Evolutionary conservation across 768 basidiomycete species (phyloP).

Genomic region (Pholiota microspora): DNA sequence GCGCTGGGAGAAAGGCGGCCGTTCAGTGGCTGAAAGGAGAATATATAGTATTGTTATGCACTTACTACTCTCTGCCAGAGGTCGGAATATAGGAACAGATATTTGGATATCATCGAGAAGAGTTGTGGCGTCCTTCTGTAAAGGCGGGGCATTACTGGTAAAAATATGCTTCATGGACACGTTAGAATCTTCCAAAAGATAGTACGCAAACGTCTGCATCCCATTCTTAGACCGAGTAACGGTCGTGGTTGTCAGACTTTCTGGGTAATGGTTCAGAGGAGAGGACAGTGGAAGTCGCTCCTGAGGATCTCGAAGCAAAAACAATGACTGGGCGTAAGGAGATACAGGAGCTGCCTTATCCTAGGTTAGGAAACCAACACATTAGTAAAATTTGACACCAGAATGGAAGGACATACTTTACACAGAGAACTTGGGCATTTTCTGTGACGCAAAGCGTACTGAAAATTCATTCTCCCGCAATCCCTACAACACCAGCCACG

Average conservation of each 20-base stretch:
- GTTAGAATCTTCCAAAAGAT: slow-evolving; percentile 12
- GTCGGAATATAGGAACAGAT: slow-evolving; percentile 27
- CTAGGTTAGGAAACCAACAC: slow-evolving; percentile 7
- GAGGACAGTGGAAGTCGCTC: slow-evolving; percentile 27
- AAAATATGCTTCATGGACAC: slow-evolving; percentile 41
- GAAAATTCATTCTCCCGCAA: slow-evolving; percentile 50
- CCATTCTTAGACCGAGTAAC: slow-evolving; percentile 26
- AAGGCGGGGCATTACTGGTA: slow-evolving; percentile 39
- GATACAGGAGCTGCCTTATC: slow-evolving; percentile 12
- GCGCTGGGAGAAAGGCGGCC: slow-evolving; percentile 18
- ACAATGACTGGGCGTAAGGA: slow-evolving; percentile 28
- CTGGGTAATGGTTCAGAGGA: slow-evolving; percentile 30
- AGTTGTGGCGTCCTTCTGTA: slow-evolving; percentile 37
- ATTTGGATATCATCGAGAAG: slow-evolving; percentile 40
- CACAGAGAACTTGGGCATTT: slow-evolving; percentile 41
- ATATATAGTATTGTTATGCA: slow-evolving; percentile 5
- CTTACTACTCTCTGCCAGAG: slow-evolving; percentile 26
- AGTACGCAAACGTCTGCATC: slow-evolving; percentile 33
- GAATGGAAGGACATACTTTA: slow-evolving; percentile 25
- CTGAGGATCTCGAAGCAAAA: slow-evolving; percentile 33
- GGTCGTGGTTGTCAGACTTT: slow-evolving; percentile 11
- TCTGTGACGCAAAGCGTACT: slow-evolving; percentile 43
- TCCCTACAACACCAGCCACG: slow-evolving; percentile 46
- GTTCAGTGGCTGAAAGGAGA: neutral
- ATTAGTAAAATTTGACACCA: neutral